Conservation (phyloP, 225 moss, liverwort and hornwort genomes). For the Pleurozium schreberi region DNA sequence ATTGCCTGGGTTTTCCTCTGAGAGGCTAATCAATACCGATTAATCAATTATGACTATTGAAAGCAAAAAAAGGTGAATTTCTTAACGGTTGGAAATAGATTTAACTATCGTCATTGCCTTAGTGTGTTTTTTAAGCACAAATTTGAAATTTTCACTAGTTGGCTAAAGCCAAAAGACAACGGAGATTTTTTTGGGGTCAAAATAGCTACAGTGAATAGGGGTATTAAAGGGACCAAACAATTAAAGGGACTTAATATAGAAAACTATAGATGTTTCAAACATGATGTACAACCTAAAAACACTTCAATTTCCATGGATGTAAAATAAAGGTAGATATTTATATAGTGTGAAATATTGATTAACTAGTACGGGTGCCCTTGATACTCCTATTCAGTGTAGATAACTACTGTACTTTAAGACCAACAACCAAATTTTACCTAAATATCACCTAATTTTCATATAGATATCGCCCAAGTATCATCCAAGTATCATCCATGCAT, state of each 20-base stretch:
- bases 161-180: rapidly evolving
- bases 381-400: too few species aligned
- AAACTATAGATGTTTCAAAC: too few species aligned
- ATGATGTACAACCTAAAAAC: too few species aligned
- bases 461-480: not conserved
- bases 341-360: too few species aligned
- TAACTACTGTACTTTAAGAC: not conserved
- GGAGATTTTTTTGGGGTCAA: not conserved
- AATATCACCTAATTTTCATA: not conserved
- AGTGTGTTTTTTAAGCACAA: not conserved
- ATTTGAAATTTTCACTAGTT: not conserved
- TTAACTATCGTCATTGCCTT: not conserved
- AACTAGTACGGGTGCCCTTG: too few species aligned
- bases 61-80: too few species aligned
- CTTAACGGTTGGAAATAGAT: not conserved
- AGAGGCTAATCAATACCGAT: not conserved
- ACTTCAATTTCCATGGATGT: too few species aligned
- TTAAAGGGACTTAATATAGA: too few species aligned
- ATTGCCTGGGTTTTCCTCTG: rapidly evolving
- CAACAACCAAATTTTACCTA: not conserved
- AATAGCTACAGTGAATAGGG: too few species aligned
- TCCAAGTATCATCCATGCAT: too few species aligned
- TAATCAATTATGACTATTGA: not conserved
- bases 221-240: too few species aligned
- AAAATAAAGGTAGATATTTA: too few species aligned